These are phyloP conservation scores for Lactifluus volemus DNA, from an alignment of 768 basidiomycete genomes.

Conservation along the genomic window DNA sequence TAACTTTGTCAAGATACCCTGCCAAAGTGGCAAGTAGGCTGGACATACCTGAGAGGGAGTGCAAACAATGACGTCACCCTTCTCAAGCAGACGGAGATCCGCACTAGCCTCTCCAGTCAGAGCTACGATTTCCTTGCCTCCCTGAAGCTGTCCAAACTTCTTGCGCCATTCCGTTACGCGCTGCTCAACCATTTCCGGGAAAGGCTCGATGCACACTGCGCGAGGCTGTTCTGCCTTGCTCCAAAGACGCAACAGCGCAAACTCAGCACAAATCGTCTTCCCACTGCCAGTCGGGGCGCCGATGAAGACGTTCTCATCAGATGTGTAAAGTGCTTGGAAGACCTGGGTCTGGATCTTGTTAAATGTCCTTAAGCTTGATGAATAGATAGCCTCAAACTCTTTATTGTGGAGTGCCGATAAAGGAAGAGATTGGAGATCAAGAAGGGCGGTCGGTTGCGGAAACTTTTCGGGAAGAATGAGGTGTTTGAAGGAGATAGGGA, in stretches of 20 bases:
- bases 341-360: conserved; percentile 99
- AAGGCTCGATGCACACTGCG: conserved; percentile 94
- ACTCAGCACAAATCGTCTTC: conserved; percentile 96
- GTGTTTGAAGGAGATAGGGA: conserved; percentile 97
- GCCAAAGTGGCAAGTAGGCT: background rate
- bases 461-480: conserved; percentile 96
- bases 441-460: conserved; percentile 84
- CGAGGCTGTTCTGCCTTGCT: conserved; percentile 72
- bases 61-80: conserved; percentile 89
- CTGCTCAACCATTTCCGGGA: conserved; percentile 94
- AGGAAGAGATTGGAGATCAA: conserved; percentile 87
- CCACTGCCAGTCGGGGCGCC: conserved; percentile 96
- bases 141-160: conserved; percentile 77
- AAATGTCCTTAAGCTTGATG: conserved; percentile 71
- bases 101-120: conserved; percentile 92
- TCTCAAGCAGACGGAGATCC: conserved; percentile 81
- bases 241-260: conserved; percentile 93
- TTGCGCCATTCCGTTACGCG: conserved; percentile 81
- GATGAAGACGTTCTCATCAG: conserved; percentile 94
- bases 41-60: conserved; percentile 76
- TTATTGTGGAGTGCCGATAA: conserved; percentile 89
- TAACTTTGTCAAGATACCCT: background rate
- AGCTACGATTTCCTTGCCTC: conserved; percentile 89
- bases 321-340: conserved; percentile 94
- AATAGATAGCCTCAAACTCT: conserved; percentile 84